phyloP scores from a whole-genome alignment of 2,329 filamentous ascomycete genomes.

The Nemania bipapillata region DNA sequence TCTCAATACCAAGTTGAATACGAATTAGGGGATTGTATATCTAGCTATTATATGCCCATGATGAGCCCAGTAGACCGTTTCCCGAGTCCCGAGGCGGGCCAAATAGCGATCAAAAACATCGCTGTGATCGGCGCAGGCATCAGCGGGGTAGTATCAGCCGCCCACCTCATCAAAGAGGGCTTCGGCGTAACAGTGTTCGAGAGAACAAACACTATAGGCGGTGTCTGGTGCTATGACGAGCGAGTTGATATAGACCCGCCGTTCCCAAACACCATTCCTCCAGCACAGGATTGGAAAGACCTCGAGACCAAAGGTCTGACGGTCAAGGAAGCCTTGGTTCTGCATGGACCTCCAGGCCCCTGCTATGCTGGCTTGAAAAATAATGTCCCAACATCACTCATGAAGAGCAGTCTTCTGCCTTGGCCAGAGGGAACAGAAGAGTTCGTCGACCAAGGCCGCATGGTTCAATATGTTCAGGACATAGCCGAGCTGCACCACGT shows the following conservation, averaged over 20 bases:
- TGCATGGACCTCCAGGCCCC: constrained; percentile 64
- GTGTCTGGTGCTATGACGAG: constrained; percentile 73
- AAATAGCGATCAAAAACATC: constrained; percentile 52
- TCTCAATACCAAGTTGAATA: not conserved
- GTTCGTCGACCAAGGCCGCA: constrained; percentile 65
- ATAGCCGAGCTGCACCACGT: constrained; percentile 64
- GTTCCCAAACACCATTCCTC: constrained; percentile 47
- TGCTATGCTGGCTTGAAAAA: constrained; percentile 71
- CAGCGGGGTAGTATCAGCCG: constrained; percentile 70
- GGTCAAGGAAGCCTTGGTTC: constrained; percentile 49
- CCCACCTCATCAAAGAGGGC: constrained; percentile 71
- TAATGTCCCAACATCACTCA: constrained; percentile 74
- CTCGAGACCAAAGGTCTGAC: constrained; percentile 42
- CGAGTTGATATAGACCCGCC: constrained; percentile 56
- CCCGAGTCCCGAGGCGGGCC: constrained; percentile 12
- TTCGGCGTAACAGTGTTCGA: constrained; percentile 70
- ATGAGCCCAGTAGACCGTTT: constrained; percentile 18
- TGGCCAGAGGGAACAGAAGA: constrained; percentile 71
- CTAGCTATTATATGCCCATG: constrained; percentile 4
- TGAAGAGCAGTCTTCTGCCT: constrained; percentile 56
- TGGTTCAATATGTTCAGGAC: constrained; percentile 71
- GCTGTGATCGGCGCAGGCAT: constrained; percentile 74
- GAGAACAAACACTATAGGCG: constrained; percentile 68
- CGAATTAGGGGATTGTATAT: not conserved
- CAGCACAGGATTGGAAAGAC: constrained; percentile 41